Evolutionary conservation across 2,329 filamentous ascomycete genomes (phyloP), one percentile per base, ranked within the genome.

Genomic region (Chrysoporthe puriensis): DNA sequence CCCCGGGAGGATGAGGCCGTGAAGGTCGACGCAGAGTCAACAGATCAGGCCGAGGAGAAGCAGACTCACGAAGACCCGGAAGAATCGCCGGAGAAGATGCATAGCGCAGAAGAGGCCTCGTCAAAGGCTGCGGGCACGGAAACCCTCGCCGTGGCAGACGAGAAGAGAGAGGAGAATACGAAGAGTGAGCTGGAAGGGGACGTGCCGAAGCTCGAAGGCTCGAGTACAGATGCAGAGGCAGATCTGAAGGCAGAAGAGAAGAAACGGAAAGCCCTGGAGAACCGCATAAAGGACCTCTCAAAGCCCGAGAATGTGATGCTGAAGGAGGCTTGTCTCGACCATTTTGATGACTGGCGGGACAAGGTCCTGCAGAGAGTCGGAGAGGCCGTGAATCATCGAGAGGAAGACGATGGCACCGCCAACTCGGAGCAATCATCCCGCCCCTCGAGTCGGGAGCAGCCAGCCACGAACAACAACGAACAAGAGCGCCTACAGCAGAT

Each of bases 311-410:
- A 81, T 6, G 50, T 77, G 54, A 74, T 72, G 32, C 73, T 86
- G 18, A 79, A 83, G 43, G 75, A 74, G 42, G 86, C 87, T 6
- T 88, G 91, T 1, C 77, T 96, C 16, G 80, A 83, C 54, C 87
- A 92, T 73, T 92, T 94, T 73, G 88, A 93, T 70, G 86, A 88
- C n/a, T 97, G 94, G 94, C 84, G 89, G 66, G 85, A 88, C 34
- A 85, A 88, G 48, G 89, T 95, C 1, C 82, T 94, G 34, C 79
- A 84, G 26, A 86, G 90, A 77, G 82, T 97, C 0, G 89, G 88
- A 59, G 90, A 95, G 72, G 86, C 93, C 3, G 66, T 70, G 32
- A 79, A 89, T 13, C 82, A 85, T 18, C 80, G 82, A 3, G 78
- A 83, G 11, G 84, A 86, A 63, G 81, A 81, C 44, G 76, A 77